Conservation (phyloP, 202 grass and related monocot species). For the Eragrostis tef region DNA sequence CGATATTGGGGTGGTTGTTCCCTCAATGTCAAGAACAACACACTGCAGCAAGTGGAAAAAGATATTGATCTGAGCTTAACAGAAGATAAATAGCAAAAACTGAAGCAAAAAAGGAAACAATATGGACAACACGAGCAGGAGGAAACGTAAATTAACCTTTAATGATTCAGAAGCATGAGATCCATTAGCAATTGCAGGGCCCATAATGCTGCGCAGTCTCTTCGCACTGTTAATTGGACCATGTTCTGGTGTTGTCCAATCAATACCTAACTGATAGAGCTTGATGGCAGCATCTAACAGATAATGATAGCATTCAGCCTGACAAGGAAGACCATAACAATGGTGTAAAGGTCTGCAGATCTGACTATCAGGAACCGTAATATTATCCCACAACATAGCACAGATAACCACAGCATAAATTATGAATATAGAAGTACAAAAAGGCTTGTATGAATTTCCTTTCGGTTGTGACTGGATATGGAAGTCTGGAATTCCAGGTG, state of each 20-base stretch:
- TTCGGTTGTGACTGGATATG: not conserved
- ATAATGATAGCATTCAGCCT: conserved; percentile 98
- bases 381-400: conserved; percentile 17
- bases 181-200: conserved; percentile 53
- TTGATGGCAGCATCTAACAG: conserved; percentile 90
- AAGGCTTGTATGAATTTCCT: conserved; percentile 3
- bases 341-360: conserved; percentile 11
- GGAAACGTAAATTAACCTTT: conserved; percentile 61
- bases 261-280: conserved; percentile 86
- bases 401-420: not conserved
- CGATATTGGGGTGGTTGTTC: conserved; percentile 95
- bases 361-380: conserved; percentile 36
- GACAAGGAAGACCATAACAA: conserved; percentile 45
- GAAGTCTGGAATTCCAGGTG: not conserved
- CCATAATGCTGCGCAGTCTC: conserved; percentile 40
- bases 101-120: conserved; percentile 5
- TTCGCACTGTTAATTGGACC: conserved; percentile 61
- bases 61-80: not conserved
- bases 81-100: conserved; percentile 27
- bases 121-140: not conserved
- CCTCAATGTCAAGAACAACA: conserved; percentile 93
- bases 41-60: conserved; percentile 54
- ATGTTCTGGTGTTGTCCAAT: conserved; percentile 79
- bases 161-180: conserved; percentile 50
- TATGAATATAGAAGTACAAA: not conserved